Conservation (phyloP, 2,329 filamentous ascomycete species). For the Byssothecium circinans region DNA sequence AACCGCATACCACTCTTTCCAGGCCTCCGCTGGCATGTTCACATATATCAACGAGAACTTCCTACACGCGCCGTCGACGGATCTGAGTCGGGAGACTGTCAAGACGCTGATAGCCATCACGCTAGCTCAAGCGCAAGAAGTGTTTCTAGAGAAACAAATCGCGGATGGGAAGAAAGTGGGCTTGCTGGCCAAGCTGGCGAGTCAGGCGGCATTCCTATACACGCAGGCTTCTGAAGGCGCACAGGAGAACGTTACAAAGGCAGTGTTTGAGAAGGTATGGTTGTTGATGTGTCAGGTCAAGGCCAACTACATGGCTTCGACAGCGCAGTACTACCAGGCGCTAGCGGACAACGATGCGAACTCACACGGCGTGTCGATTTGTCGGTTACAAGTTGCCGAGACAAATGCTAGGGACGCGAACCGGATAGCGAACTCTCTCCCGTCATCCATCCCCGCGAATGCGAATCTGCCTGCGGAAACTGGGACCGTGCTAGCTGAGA, state of each 20-base stretch:
- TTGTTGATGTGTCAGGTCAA: constrained; percentile 83
- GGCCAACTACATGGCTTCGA: constrained; percentile 76
- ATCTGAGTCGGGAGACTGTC: constrained; percentile 91
- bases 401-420: constrained; percentile 75
- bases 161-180: constrained; percentile 90
- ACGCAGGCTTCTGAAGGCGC: constrained; percentile 84
- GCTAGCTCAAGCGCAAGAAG: constrained; percentile 94
- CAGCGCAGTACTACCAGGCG: constrained; percentile 93
- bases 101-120: constrained; percentile 92
- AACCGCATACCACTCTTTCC: constrained; percentile 96
- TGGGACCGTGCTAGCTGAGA: constrained; percentile 70
- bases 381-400: constrained; percentile 80
- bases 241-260: constrained; percentile 88
- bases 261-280: constrained; percentile 95
- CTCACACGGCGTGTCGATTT: constrained; percentile 81
- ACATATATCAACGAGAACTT: constrained; percentile 99
- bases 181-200: constrained; percentile 87
- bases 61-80: constrained; percentile 92
- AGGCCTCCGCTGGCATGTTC: constrained; percentile 98
- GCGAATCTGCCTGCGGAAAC: constrained; percentile 85
- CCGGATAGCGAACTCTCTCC: constrained; percentile 76
- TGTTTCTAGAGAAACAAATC: constrained; percentile 96
- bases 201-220: constrained; percentile 87
- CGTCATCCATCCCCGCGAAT: constrained; percentile 73
- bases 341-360: constrained; percentile 87